Evolutionary conservation across 805 yeast genomes (phyloP).

Genomic region (Ogataea trehaloabstinens): DNA sequence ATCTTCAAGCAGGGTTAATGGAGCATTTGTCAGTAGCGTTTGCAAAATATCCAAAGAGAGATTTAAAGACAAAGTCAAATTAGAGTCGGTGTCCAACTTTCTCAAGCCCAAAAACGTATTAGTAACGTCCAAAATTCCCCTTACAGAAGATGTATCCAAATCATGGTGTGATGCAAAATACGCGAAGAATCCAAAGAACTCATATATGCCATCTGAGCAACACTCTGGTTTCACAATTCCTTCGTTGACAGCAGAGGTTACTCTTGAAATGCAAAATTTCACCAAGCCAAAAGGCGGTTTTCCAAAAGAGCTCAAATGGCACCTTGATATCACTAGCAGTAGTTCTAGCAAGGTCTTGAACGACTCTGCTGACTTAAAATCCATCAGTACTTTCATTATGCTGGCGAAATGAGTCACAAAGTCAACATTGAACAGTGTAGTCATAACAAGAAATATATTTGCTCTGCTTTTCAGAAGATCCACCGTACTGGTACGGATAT

Average conservation of each 20-base stretch:
- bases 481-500: conserved; percentile 24
- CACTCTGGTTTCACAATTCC: conserved; percentile 3
- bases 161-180: conserved; percentile 2
- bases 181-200: conserved; percentile 11
- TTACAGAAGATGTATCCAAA: conserved; percentile 9
- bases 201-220: conserved; percentile 11
- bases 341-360: conserved; percentile 13
- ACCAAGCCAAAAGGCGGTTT: conserved; percentile 21
- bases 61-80: conserved; percentile 4
- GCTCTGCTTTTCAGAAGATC: conserved; percentile 28
- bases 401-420: conserved; percentile 22
- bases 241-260: conserved; percentile 18
- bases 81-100: conserved; percentile 9
- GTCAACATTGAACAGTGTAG: conserved; percentile 28
- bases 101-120: conserved; percentile 13
- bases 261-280: conserved; percentile 12
- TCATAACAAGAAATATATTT: conserved; percentile 29
- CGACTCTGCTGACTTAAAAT: conserved; percentile 10
- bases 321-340: conserved; percentile 11
- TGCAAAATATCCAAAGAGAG: conserved; percentile 9
- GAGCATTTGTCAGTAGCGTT: conserved; percentile 2
- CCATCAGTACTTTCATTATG: conserved; percentile 18
- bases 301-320: conserved; percentile 10
- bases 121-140: conserved; percentile 12
- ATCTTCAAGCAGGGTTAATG: not conserved